Conservation (phyloP, 169 alveolate genomes). For the Perkinsus marinus region DNA sequence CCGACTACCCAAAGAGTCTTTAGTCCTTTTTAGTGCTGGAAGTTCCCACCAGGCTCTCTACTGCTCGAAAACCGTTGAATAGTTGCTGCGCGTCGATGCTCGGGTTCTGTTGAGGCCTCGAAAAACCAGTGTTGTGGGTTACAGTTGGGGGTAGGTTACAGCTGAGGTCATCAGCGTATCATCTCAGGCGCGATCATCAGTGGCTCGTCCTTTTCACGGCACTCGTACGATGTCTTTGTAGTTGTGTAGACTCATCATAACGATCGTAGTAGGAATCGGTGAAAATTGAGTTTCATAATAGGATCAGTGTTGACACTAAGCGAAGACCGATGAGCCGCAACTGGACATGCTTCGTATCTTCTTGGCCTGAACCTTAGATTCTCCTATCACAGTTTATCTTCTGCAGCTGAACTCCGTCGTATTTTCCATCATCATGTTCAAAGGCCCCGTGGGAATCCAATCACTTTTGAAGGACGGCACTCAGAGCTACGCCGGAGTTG, state of each 20-base stretch:
- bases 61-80: too few species aligned
- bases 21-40: not conserved
- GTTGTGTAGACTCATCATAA: too few species aligned
- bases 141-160: too few species aligned
- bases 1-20: not conserved
- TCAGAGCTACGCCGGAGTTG: slow-evolving; percentile 68
- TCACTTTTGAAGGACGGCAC: slow-evolving; percentile 50
- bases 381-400: not conserved
- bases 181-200: not conserved
- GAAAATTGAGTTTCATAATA: not conserved
- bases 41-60: not conserved
- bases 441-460: not conserved
- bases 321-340: too few species aligned
- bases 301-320: not conserved
- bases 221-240: too few species aligned
- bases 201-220: too few species aligned
- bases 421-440: not conserved
- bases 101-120: too few species aligned
- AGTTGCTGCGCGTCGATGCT: too few species aligned
- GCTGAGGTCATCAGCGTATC: not conserved
- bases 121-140: too few species aligned
- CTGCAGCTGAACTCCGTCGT: not conserved
- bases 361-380: not conserved
- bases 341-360: not conserved
- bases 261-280: too few species aligned